phyloP scores from a whole-genome alignment of 2,329 filamentous ascomycete genomes.

The Escovopsis sp. region DNA sequence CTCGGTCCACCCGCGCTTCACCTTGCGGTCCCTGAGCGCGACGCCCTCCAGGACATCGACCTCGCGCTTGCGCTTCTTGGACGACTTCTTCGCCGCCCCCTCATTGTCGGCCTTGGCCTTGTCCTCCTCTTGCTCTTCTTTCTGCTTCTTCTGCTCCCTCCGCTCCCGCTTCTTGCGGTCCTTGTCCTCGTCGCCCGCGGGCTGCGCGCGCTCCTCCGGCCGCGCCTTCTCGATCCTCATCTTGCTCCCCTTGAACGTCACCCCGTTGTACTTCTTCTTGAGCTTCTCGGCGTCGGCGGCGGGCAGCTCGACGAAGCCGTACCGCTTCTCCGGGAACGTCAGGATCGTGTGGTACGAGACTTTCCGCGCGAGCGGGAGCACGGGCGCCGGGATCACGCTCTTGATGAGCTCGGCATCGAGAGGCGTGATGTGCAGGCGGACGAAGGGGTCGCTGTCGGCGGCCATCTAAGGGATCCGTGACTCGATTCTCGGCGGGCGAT shows the following conservation, averaged over 20 bases:
- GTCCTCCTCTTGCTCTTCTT: constrained; percentile 12
- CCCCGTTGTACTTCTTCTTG: constrained; percentile 79
- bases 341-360: constrained; percentile 79
- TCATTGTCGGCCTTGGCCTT: constrained; percentile 22
- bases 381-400: constrained; percentile 53
- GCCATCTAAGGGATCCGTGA: constrained; percentile 2
- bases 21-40: constrained; percentile 58
- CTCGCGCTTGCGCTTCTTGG: constrained; percentile 36
- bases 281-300: constrained; percentile 73
- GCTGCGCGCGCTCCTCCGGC: constrained; percentile 30
- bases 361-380: constrained; percentile 54
- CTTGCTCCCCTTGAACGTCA: constrained; percentile 71
- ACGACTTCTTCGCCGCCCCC: constrained; percentile 13
- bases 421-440: constrained; percentile 68
- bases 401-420: constrained; percentile 61
- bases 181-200: constrained; percentile 17
- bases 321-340: constrained; percentile 80
- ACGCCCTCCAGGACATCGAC: constrained; percentile 46
- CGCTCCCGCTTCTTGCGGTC: constrained; percentile 20
- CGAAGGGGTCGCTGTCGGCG: constrained; percentile 12
- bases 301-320: constrained; percentile 81
- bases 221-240: constrained; percentile 72
- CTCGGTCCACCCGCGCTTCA: constrained; percentile 85
- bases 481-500: too few relatives aligned
- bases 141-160: constrained; percentile 14